Evolutionary conservation across 441 rosid genomes (phyloP), one percentile per base, ranked within the genome.

Genomic region (Flueggea neowawraea): DNA sequence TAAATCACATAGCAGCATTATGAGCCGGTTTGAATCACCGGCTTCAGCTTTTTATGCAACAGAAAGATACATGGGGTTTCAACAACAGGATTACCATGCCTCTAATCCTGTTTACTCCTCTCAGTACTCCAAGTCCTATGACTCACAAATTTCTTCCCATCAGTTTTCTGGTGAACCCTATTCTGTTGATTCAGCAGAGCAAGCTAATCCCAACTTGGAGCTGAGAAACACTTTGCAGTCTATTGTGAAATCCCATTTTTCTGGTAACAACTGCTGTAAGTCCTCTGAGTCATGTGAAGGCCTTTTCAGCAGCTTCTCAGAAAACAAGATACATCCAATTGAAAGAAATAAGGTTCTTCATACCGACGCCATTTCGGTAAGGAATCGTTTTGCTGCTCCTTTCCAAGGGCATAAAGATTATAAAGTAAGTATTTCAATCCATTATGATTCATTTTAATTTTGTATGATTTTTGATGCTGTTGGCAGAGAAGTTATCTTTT

Each of bases 1-100:
- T 58, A 73, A 61, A 66, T 58, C 72, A 53, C 67, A 88, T 12
- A 71, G 66, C 60, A 69, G 82, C 67, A 82, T 86, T 60, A 63
- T 83, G 86, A 71, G 78, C 53, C 78, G 80, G 22, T 88, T 82
- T 53, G 77, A 77, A 33, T 76, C 87, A 7, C 82, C 92, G 2
- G 74, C 85, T 57, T 81, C 84, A 36, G 89, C 88, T 33, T 87
- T 85, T 66, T 78, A 77, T 53, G 83, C 91, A 48, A 73, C 80
- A 1, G 93, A 88, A 65, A 72, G 69, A 41, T 76, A 52, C 64
- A 81, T 87, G 78, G 77, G 89, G 16, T 75, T 82, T 66, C 65
- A 74, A 22, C 84, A 80, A 54, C 64, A 68, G 12, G 85, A 76
- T 33, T 67, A 62, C 58, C 68, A 80, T 49, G 57, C 31, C 52